Evolutionary conservation across 768 basidiomycete genomes (phyloP), one percentile per base, ranked within the genome.

Genomic region (Macrocybe gigantea): DNA sequence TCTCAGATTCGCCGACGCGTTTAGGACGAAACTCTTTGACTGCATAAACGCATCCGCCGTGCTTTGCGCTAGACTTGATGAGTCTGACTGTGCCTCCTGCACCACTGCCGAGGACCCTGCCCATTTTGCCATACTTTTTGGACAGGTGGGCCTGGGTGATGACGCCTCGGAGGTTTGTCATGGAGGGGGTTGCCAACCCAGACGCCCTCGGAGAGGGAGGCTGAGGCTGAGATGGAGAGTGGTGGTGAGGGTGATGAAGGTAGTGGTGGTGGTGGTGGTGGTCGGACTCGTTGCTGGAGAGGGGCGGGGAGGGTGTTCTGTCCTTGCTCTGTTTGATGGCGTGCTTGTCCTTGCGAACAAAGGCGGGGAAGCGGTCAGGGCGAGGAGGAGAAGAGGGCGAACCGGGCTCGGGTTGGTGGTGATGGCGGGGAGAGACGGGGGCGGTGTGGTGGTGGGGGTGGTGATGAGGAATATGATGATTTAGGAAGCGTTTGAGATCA

Each of bases 121-220:
- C 96, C 90, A 96, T 96, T 64, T 99, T 99, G 54, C 96, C 96
- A 57, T 99, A 99, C 74, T 97, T 98, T 72, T 98, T 98, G n/a
- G 87, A 72, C 49, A 99, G 73, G 64, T 96, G 93, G 10, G 89
- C 90, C 45, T 94, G 85, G 2, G 89, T 91, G 5, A 73, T 63
- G 34, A 81, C 68, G 48, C 71, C 67, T 47, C 48, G 41, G 49
- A 41, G 45, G 51, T 41, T 38, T 43, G 44, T 13, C 14, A 55
- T 38, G 32, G 53, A 35, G 33, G 51, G 55, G 56, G 61, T 52
- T 60, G 61, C 45, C 50, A 60, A 59, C 4, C 22, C 22, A 22
- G 55, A 41, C 47, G 56, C 33, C 41, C 40, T 45, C 54, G 47
- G 53, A 56, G 41, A 44, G 49, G 55, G 50, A 45, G 38, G 30